Evolutionary conservation across 2,329 filamentous ascomycete genomes (phyloP).

Genomic region (Stachybotrys echinatus): DNA sequence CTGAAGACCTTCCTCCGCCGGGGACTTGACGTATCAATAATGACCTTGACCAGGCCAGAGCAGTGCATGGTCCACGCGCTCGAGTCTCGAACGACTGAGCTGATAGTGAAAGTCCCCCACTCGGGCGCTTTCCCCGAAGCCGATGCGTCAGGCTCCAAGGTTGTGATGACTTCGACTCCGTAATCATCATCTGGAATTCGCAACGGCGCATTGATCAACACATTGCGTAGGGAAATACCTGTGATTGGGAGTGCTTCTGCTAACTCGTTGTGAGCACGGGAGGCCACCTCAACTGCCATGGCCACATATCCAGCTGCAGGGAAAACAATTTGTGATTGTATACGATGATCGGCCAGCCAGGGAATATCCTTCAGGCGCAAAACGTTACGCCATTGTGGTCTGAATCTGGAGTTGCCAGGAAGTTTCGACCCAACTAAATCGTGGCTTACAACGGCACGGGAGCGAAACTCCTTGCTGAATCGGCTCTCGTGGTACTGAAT

Average conservation of each 20-base stretch:
- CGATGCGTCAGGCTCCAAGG: background rate
- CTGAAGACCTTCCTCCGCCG: background rate
- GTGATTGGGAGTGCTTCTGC: background rate
- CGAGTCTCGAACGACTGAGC: background rate
- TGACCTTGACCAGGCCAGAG: background rate
- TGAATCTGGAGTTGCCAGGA: background rate
- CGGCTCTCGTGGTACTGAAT: background rate
- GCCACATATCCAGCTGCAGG: background rate
- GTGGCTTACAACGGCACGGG: constrained; percentile 4
- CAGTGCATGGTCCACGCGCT: background rate
- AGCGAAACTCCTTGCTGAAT: constrained; percentile 9
- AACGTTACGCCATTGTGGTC: constrained; percentile 9
- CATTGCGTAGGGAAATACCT: background rate
- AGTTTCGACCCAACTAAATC: constrained; percentile 7
- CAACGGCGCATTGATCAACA: background rate
- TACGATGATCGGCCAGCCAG: background rate
- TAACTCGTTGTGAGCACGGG: background rate
- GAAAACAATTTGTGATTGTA: background rate
- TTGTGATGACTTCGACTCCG: constrained; percentile 1
- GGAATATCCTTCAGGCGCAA: constrained; percentile 3
- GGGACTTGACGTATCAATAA: background rate
- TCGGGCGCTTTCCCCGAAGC: background rate
- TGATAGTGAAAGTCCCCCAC: background rate
- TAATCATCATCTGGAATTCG: constrained; percentile 1
- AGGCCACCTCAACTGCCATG: background rate